Percentiles rank a stretch among this genome's conserved stretches.
Evolutionary conservation across 352 stramenopile genomes (phyloP).

Genomic region (Phytopythium delawarense): DNA sequence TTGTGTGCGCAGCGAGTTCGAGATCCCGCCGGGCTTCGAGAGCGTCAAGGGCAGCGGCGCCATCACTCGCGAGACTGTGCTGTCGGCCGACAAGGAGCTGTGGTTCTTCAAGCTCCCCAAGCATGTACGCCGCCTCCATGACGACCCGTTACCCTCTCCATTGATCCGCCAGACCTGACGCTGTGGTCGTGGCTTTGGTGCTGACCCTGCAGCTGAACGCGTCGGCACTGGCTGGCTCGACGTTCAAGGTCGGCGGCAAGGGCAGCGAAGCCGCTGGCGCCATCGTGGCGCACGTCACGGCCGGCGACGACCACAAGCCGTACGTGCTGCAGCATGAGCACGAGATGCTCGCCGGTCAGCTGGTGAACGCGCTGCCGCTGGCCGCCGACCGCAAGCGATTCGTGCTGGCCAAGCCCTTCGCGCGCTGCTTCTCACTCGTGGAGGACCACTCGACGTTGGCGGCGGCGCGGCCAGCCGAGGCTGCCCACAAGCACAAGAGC

Average conservation of each 20-base stretch:
- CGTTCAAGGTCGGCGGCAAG: slow-evolving; percentile 47
- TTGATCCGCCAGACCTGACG: not conserved
- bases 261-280: slow-evolving; percentile 25
- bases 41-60: slow-evolving; percentile 50
- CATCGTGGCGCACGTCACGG: slow-evolving; percentile 37
- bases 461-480: slow-evolving; percentile 1
- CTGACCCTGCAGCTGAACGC: slow-evolving; percentile 41
- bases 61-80: slow-evolving; percentile 55
- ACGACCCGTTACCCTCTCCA: not conserved
- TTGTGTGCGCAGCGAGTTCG: slow-evolving; percentile 53
- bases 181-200: slow-evolving; percentile 13
- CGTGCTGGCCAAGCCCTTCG: slow-evolving; percentile 68
- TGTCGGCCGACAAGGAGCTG: slow-evolving; percentile 75
- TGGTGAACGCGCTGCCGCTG: slow-evolving; percentile 71
- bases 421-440: slow-evolving; percentile 69
- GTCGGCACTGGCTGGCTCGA: slow-evolving; percentile 60
- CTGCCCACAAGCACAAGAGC: slow-evolving; percentile 29
- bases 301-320: slow-evolving; percentile 30
- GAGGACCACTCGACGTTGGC: slow-evolving; percentile 22
- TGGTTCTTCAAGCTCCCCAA: slow-evolving; percentile 87
- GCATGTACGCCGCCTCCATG: slow-evolving; percentile 35
- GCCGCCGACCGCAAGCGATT: slow-evolving; percentile 55
- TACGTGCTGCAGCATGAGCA: slow-evolving; percentile 62
- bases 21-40: slow-evolving; percentile 73
- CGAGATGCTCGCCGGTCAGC: slow-evolving; percentile 57